phyloP scores from a whole-genome alignment of 2,329 filamentous ascomycete genomes.

The Beauveria sp. region DNA sequence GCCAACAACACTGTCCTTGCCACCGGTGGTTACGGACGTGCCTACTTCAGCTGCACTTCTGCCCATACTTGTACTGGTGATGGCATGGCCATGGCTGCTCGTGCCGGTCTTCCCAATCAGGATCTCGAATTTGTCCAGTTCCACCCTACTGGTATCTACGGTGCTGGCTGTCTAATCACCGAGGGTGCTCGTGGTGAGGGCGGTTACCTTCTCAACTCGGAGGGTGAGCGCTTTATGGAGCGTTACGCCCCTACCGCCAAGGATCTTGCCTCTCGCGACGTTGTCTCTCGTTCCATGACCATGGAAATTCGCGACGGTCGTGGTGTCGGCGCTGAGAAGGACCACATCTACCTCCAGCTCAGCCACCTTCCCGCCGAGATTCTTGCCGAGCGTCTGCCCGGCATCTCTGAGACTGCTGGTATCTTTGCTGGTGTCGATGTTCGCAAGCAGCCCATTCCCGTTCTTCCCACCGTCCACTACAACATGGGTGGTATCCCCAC shows the following conservation, averaged over 20 bases:
- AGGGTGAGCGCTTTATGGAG: slow-evolving; percentile 99
- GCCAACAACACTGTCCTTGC: slow-evolving; percentile 95
- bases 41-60: slow-evolving; percentile 97
- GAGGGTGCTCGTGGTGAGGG: slow-evolving; percentile 97
- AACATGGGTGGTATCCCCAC: slow-evolving; percentile 99
- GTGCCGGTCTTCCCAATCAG: slow-evolving; percentile 95
- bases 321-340: slow-evolving; percentile 93
- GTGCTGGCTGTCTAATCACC: slow-evolving; percentile 94
- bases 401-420: slow-evolving; percentile 96
- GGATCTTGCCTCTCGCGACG: slow-evolving; percentile 93
- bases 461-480: slow-evolving; percentile 96
- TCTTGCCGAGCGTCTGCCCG: slow-evolving; percentile 90
- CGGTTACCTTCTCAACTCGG: slow-evolving; percentile 93
- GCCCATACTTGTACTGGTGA: slow-evolving; percentile 98
- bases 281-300: slow-evolving; percentile 96
- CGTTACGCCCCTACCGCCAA: slow-evolving; percentile 95
- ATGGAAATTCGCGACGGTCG: slow-evolving; percentile 96
- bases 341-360: slow-evolving; percentile 97
- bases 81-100: slow-evolving; percentile 98
- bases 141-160: slow-evolving; percentile 98
- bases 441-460: slow-evolving; percentile 91
- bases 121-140: slow-evolving; percentile 99
- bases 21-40: slow-evolving; percentile 93
- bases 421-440: slow-evolving; percentile 98
- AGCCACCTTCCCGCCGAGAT: slow-evolving; percentile 90